Percentiles rank a stretch among this genome's conserved stretches.
These are phyloP conservation scores for Blumeriella jaapii DNA, from an alignment of 2,329 filamentous ascomycete species.

Conservation along the genomic window DNA sequence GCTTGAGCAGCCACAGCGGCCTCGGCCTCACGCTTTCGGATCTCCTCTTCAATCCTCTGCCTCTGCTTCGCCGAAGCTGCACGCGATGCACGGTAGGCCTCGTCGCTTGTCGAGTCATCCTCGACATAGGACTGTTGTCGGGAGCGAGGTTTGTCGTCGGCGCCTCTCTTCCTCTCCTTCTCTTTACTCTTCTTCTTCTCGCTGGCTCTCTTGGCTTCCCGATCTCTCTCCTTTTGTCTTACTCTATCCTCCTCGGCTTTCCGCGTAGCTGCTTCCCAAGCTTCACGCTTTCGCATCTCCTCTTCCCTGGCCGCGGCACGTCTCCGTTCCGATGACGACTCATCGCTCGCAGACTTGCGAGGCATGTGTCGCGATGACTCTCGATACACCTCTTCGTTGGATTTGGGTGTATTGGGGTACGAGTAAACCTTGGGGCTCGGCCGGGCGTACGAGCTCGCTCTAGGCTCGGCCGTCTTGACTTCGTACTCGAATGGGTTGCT, in stretches of 20 bases:
- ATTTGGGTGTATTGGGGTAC: constrained; percentile 21
- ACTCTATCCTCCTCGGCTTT: constrained; percentile 19
- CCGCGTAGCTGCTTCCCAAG: constrained; percentile 17
- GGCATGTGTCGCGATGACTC: constrained; percentile 31
- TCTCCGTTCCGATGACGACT: constrained; percentile 26
- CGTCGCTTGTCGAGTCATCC: constrained; percentile 20
- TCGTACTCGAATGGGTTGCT: constrained; percentile 33
- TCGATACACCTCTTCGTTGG: constrained; percentile 41
- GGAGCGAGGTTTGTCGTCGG: constrained; percentile 23
- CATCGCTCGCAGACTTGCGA: constrained; percentile 38
- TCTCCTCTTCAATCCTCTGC: constrained; percentile 18
- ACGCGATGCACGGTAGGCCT: constrained; percentile 6
- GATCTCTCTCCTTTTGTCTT: constrained; percentile 25
- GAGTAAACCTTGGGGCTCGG: constrained; percentile 24
- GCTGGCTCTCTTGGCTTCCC: constrained; percentile 13
- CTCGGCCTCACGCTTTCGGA: constrained; percentile 12
- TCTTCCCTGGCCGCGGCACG: constrained; percentile 24
- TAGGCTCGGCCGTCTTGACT: constrained; percentile 40
- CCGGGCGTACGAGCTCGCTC: constrained; percentile 31
- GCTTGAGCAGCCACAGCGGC: constrained; percentile 7
- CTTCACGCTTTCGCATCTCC: constrained; percentile 19
- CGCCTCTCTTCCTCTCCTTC: constrained; percentile 29
- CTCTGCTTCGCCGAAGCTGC: constrained; percentile 13
- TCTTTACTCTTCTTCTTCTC: constrained; percentile 29
- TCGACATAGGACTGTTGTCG: constrained; percentile 20